A percentile compares a stretch with the other conserved stretches of the same genome.
phyloP scores from a whole-genome alignment of 2,329 filamentous ascomycete genomes.

The Neonectria hederae region DNA sequence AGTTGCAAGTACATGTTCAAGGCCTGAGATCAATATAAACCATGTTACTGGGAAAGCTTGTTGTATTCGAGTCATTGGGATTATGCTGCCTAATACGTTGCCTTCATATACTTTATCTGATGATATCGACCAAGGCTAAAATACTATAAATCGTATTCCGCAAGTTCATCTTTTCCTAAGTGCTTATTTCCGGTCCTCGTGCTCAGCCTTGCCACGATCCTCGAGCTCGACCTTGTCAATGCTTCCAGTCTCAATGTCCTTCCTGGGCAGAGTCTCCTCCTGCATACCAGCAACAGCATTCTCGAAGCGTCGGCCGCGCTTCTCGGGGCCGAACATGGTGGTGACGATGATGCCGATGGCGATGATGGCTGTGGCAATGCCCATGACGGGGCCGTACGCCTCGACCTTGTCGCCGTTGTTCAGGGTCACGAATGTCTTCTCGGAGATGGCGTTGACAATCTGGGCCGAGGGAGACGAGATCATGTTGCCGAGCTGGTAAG shows the following conservation, averaged over 20 bases:
- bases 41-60: too few relatives aligned
- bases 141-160: too few relatives aligned
- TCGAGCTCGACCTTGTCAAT: constrained; percentile 38
- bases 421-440: constrained; percentile 66
- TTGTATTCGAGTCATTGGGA: too few relatives aligned
- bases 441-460: constrained; percentile 79
- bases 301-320: constrained; percentile 76
- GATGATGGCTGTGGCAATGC: constrained; percentile 79
- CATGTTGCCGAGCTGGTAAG: constrained; percentile 81
- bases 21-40: too few relatives aligned
- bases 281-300: constrained; percentile 56
- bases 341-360: constrained; percentile 74
- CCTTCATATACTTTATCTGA: too few relatives aligned
- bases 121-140: too few relatives aligned
- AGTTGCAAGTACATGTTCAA: too few relatives aligned
- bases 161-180: neutral
- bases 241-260: constrained; percentile 43
- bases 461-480: constrained; percentile 77
- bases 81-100: too few relatives aligned
- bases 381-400: constrained; percentile 81
- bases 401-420: constrained; percentile 66
- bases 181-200: constrained; percentile 27
- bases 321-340: constrained; percentile 77
- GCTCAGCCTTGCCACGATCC: constrained; percentile 35
- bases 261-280: constrained; percentile 35